Base-by-base conservation (phyloP, 2,329 filamentous ascomycete genomes). In the Tolypocladium capitatum region DNA sequence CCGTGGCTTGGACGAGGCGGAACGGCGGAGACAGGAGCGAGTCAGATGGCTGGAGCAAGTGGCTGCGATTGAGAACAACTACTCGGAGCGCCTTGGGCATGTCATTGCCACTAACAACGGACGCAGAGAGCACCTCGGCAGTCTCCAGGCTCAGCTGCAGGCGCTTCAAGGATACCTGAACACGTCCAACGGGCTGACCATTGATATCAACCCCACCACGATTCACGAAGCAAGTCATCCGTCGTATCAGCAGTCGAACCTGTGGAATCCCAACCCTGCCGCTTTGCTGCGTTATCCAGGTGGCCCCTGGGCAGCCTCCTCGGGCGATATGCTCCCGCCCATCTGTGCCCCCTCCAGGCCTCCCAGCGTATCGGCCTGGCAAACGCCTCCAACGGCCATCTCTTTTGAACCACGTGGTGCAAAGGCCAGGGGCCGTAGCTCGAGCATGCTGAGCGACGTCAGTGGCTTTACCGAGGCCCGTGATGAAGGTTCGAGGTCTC, bases 391-490 rank as follows among this genome's bases (percentile, higher is more conserved):
- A 2, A 68, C 68, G 35, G 63, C 65, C 13, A 58, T 63, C 6
- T 52, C 65, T 28, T 63, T 59, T 46, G 57, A 68, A 47, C 56
- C 64, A 13, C 63, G 56, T 54, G 62, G 53, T 51, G 59, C 53
- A 53, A 73, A 70, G 59, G 66, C 68, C 30, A 66, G 79, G 41
- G 78, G 77, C 21, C 74, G 80, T 44, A 82, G 78, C 30, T 81
- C 77, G 10, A 81, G 77, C 49, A 83, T 83, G 80, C 72, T 83
- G 2, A 82, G 78, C 56, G 75, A 81, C 55, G 68, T 83, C 3
- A 81, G 78, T n/a, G 78, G 79, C 20, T 81, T 83, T 55, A 83
- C 80, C 8, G 77, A 82, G 63, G 78, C 73, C 16, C 80, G 74
- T 54, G 69, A 68, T 43, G 76, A 74, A 41, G 75, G 75, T 21